Base-by-base conservation (phyloP, 1,284 basidiomycete genomes). In the Sanghuangporus sanghuang region DNA sequence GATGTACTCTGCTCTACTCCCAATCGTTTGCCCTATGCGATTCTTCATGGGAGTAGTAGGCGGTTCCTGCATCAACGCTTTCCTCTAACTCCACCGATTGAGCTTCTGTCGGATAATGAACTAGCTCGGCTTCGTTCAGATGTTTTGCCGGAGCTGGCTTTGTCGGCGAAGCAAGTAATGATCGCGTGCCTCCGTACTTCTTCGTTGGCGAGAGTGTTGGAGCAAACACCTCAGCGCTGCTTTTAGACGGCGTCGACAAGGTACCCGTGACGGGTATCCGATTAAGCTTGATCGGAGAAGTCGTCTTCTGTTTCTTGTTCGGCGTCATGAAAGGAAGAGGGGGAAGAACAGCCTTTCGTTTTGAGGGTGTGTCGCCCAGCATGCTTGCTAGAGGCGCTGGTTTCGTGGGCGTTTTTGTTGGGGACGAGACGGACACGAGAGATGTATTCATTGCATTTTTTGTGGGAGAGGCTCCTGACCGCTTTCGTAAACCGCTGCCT, bases 281-380 rank as follows among this genome's bases (percentile, higher is more conserved):
- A 46, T 65, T 65, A 16, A 65, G 64, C 50, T 62, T 65, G 7
- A 56, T 57, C 6, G 64, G 64, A 6, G 59, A 62, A 2, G 54
- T 16, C 38, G 32, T 57, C 36, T 46, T 60, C n/a, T 27, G 35
- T 38, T 39, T 64, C 42, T 65, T 65, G 16, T n/a, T 53, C 6
- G 64, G 64, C 16, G 60, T 57, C 40, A 54, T 44, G 23, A 61
- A 57, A 3, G 64, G 64, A 27, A 62, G 46, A 11, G 56, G 56
- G 35, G 59, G 64, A 6, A 57, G 46, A 14, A 23, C n/a, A 38
- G 48, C 23, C 32, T 65, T 65, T 12, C 64, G 59, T 46, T 65
- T 65, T 39, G 49, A 35, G 27, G 63, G 58, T 5, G 63, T 48
- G 8, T 18, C 42, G 27, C 57, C 59, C 6, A 18, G 12, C 16